These are phyloP conservation scores for Biscogniauxia sp. DNA, from an alignment of 2,329 filamentous ascomycete genomes.

Conservation along the genomic window DNA sequence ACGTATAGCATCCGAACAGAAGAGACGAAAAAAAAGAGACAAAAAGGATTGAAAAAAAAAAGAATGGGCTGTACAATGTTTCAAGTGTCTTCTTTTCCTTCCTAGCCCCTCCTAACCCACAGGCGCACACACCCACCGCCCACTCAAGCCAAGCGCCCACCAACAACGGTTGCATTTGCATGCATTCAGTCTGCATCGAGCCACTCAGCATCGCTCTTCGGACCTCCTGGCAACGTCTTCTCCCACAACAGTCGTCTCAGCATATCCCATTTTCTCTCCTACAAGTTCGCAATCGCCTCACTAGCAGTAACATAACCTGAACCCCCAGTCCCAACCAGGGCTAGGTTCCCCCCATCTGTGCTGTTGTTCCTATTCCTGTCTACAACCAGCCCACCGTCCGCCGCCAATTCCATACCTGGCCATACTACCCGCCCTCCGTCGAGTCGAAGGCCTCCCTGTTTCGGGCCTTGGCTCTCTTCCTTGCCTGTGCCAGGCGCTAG, in stretches of 20 bases:
- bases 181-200: background rate
- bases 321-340: slow-evolving; percentile 1
- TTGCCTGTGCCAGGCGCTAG: too few relatives aligned
- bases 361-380: background rate
- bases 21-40: too few relatives aligned
- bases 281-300: slow-evolving; percentile 8
- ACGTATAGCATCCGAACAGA: too few relatives aligned
- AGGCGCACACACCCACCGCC: too few relatives aligned
- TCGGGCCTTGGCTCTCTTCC: too few relatives aligned
- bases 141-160: background rate
- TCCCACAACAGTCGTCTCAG: slow-evolving; percentile 17
- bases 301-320: slow-evolving; percentile 9
- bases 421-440: background rate
- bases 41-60: background rate
- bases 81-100: background rate
- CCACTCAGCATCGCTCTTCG: background rate
- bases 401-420: background rate
- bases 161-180: background rate
- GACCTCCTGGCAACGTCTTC: slow-evolving; percentile 10
- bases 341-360: background rate
- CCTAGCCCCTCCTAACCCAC: background rate
- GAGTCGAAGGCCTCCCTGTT: too few relatives aligned
- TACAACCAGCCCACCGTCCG: background rate
- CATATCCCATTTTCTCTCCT: slow-evolving; percentile 7
- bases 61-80: background rate